These are phyloP conservation scores for Penicillium polonicum DNA, from an alignment of 2,329 filamentous ascomycete species.

Conservation along the genomic window DNA sequence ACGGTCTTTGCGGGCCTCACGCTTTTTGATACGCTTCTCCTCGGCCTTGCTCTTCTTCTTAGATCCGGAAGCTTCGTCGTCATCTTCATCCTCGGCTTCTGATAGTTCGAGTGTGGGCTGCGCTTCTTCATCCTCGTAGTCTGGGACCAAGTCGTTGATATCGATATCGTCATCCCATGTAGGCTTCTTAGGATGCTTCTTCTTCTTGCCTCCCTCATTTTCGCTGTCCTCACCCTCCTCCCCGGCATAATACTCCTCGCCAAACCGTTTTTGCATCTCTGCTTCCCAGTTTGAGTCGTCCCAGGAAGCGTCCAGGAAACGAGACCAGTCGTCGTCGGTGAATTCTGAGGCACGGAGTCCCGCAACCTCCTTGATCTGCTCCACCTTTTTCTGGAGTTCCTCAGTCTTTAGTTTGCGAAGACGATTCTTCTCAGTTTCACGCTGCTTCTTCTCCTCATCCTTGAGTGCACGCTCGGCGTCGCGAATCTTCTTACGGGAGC, in stretches of 20 bases:
- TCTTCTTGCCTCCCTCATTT: slow-evolving; percentile 50
- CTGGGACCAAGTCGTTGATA: slow-evolving; percentile 85
- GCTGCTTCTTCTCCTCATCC: slow-evolving; percentile 73
- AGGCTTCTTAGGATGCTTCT: slow-evolving; percentile 73
- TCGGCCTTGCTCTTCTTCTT: slow-evolving; percentile 47
- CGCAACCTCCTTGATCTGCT: slow-evolving; percentile 84
- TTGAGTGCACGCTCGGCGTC: slow-evolving; percentile 75
- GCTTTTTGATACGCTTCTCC: slow-evolving; percentile 60
- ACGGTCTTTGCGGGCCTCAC: slow-evolving; percentile 75
- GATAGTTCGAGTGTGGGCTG: slow-evolving; percentile 57
- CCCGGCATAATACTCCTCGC: slow-evolving; percentile 76
- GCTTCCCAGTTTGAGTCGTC: slow-evolving; percentile 86
- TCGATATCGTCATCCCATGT: slow-evolving; percentile 97
- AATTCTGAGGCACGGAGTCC: slow-evolving; percentile 68
- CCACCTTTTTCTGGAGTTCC: slow-evolving; percentile 81
- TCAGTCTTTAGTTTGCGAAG: slow-evolving; percentile 86
- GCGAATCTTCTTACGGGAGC: slow-evolving; percentile 71
- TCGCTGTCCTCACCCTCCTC: slow-evolving; percentile 56
- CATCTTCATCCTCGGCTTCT: slow-evolving; percentile 50
- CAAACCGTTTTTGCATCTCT: slow-evolving; percentile 85
- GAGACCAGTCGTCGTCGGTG: slow-evolving; percentile 77
- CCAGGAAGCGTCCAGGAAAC: slow-evolving; percentile 83
- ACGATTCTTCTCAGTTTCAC: slow-evolving; percentile 76
- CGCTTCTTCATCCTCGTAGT: slow-evolving; percentile 76
- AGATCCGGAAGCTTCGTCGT: slow-evolving; percentile 48